Base-by-base conservation (phyloP, 768 basidiomycete species). In the Coprinellus micaceus region DNA sequence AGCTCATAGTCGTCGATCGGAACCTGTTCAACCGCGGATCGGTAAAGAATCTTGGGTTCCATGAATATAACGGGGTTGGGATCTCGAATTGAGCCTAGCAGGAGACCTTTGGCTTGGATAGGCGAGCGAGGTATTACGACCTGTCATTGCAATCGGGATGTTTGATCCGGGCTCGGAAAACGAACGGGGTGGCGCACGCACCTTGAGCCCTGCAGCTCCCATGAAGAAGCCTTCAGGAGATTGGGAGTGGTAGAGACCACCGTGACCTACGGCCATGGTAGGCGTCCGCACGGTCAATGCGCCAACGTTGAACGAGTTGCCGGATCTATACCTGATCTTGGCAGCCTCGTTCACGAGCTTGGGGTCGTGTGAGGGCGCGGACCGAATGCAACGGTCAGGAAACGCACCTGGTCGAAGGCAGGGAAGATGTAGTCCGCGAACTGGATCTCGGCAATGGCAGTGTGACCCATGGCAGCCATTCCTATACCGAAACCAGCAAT, bases 401-500 rank as follows among this genome's bases (percentile, higher is more conserved):
- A 44, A 24, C 52, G 41, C 54, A 88, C 91, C 79, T 95, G 94
- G 66, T 97, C 94, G 66, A 98, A 98, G 0, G 94, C 94, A 11
- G 94, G 94, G 66, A 78, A 95, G 58, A 96, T 95, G 67, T 96
- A 94, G 66, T 94, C 91, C 2, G 87, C 83, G 58, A 94, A 94
- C 65, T 92, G 89, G 57, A 97, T 91, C 71, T 98, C 94, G 36
- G 92, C 94, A 54, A 98, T 94, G 3, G 94, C 91, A 2, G 91
- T 93, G 58, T 94, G 94, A 0, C 94, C 94, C 88, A 97, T 96
- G 10, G 87, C 75, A 0, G 95, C 93, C 57, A 95, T 70, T 13
- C 95, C 94, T 47, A 97, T 91, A 2, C 90, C 95, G 65, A 97
- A 97, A 15, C 94, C 94, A 29, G 90, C 94, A 56, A 98, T 96